phyloP scores from a whole-genome alignment of 345 rosid species.

The Eucalyptus globulus region DNA sequence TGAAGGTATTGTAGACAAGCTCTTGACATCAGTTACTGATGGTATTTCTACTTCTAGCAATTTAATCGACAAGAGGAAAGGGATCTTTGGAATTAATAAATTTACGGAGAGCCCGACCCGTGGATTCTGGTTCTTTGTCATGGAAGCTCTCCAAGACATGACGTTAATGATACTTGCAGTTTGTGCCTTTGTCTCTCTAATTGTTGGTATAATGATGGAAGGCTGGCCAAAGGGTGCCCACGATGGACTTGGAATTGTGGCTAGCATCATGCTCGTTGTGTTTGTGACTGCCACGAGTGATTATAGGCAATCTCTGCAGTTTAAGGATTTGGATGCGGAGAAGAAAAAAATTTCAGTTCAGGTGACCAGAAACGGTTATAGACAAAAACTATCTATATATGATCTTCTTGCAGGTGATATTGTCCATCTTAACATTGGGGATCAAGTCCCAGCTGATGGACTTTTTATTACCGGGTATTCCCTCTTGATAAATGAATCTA shows the following conservation, averaged over 20 bases:
- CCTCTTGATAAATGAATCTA: conserved; percentile 53
- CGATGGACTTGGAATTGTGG: conserved; percentile 67
- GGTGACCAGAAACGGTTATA: conserved; percentile 44
- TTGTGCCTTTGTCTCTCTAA: conserved; percentile 51
- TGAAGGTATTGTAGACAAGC: conserved; percentile 49
- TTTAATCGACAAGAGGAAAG: conserved; percentile 28
- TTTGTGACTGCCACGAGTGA: conserved; percentile 68
- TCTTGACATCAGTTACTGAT: conserved; percentile 38
- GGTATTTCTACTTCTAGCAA: conserved; percentile 51
- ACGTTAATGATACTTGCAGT: conserved; percentile 60
- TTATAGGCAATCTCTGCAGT: conserved; percentile 57
- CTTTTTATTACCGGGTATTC: conserved; percentile 49
- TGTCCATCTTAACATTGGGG: conserved; percentile 64
- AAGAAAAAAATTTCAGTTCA: conserved; percentile 51
- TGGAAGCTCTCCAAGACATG: conserved; percentile 62
- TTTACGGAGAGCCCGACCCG: conserved; percentile 64
- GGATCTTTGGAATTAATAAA: conserved; percentile 68
- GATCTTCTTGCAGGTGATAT: conserved; percentile 75
- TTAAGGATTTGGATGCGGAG: conserved; percentile 57
- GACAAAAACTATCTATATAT: conserved; percentile 47
- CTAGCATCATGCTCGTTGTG: conserved; percentile 57
- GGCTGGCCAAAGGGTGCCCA: conserved; percentile 78
- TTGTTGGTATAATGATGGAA: conserved; percentile 56
- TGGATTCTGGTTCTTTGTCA: conserved; percentile 74
- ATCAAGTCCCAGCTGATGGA: conserved; percentile 79